Evolutionary conservation across 176 grass and related monocot species (phyloP).

Genomic region (Thinopyrum elongatum): DNA sequence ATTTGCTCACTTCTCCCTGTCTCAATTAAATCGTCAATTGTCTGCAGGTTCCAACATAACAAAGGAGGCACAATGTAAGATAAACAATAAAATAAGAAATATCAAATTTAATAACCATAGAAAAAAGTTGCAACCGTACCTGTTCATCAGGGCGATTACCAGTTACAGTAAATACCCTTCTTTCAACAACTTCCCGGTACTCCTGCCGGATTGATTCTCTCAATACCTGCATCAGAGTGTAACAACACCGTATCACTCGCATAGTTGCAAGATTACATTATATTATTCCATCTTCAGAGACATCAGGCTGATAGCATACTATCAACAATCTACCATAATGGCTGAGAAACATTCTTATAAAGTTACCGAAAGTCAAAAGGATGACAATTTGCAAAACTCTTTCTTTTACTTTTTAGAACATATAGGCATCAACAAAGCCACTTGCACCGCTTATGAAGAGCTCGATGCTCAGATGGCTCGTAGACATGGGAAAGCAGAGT

Average conservation of each 20-base stretch:
- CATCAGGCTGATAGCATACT: neutral
- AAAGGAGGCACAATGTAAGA: no score
- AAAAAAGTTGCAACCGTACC: conserved; percentile 25
- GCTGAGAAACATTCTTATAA: conserved; percentile 14
- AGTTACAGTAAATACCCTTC: conserved; percentile 93
- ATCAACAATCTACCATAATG: neutral
- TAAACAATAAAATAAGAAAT: no score
- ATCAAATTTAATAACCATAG: neutral
- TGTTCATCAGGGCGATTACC: conserved; percentile 86
- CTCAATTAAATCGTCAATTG: no score
- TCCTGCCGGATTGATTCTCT: conserved; percentile 86
- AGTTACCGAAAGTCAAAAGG: neutral
- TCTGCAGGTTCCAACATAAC: no score
- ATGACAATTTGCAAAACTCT: neutral
- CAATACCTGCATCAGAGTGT: conserved; percentile 55
- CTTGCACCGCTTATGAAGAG: neutral
- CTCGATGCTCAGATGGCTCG: neutral
- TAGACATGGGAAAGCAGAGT: neutral
- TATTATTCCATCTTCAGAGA: neutral
- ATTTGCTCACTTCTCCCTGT: no score
- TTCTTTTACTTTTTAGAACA: neutral
- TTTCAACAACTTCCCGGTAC: conserved; percentile 88
- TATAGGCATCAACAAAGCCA: neutral
- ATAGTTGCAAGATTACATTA: neutral
- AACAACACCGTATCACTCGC: neutral